phyloP scores from a whole-genome alignment of 1,284 basidiomycete species.

The Ceratorhiza oryzae-sativae region DNA sequence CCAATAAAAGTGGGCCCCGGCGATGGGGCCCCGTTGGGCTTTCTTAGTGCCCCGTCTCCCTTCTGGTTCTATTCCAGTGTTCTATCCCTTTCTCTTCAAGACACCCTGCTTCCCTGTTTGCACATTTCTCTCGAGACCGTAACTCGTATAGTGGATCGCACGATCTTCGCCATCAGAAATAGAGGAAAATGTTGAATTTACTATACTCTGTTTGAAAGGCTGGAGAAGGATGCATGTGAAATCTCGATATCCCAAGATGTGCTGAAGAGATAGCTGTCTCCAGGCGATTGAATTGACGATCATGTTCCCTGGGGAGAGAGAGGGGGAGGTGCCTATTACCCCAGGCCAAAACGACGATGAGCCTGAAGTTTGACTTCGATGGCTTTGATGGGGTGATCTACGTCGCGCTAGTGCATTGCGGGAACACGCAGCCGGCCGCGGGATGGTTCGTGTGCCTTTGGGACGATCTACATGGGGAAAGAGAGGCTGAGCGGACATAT shows the following conservation, averaged over 20 bases:
- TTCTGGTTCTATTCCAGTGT: constrained; percentile 8
- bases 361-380: neutral
- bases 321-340: neutral
- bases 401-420: neutral
- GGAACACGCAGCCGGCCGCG: neutral
- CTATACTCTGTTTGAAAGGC: neutral
- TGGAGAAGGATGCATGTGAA: neutral
- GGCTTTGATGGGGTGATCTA: constrained; percentile 4
- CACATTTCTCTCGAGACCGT: neutral
- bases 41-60: neutral
- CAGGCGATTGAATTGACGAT: neutral
- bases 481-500: too few species aligned
- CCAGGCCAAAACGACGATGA: neutral
- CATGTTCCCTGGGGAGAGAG: neutral
- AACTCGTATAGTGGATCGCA: neutral
- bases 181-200: neutral
- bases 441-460: neutral
- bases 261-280: neutral
- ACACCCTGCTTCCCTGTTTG: neutral
- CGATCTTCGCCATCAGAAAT: constrained; percentile 10
- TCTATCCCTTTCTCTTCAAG: neutral
- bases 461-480: neutral
- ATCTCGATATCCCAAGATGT: neutral
- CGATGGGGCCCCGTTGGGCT: constrained; percentile 5
- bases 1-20: neutral